phyloP scores from a whole-genome alignment of 495 filamentous ascomycete genomes.

The Usnea hakonensis region DNA sequence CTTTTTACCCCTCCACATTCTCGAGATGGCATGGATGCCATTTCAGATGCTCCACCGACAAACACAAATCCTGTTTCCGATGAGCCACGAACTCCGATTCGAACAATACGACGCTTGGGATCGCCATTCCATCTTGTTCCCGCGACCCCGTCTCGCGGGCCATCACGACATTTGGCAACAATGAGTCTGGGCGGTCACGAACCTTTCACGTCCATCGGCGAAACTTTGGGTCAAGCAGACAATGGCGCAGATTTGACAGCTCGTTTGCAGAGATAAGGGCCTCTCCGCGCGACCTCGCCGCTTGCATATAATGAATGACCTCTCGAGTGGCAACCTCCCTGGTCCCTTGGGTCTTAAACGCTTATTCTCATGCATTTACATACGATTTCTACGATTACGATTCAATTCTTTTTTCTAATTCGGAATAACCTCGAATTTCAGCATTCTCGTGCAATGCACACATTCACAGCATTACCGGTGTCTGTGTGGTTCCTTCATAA shows the following conservation, averaged over 20 bases:
- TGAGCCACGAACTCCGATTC: constrained; percentile 7
- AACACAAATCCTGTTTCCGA: background rate
- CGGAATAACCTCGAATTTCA: background rate
- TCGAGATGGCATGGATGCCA: constrained; percentile 4
- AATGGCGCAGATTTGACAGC: constrained; percentile 5
- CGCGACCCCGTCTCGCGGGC: constrained; percentile 17
- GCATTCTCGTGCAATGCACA: background rate
- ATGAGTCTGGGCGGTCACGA: constrained; percentile 23
- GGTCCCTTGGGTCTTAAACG: background rate
- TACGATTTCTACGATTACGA: constrained; percentile 12
- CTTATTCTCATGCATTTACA: background rate
- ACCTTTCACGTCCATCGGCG: constrained; percentile 21
- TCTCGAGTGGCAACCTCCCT: background rate
- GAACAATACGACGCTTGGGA: constrained; percentile 39
- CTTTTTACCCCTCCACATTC: constrained; percentile 40
- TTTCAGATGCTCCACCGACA: background rate
- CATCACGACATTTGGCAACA: constrained; percentile 19
- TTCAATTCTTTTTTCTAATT: constrained; percentile 2
- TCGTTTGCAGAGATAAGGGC: background rate
- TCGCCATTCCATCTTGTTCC: constrained; percentile 40
- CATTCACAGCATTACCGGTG: constrained; percentile 2
- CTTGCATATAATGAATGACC: background rate
- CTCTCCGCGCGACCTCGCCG: background rate
- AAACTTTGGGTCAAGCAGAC: constrained; percentile 16
- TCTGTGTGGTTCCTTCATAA: background rate